Percentiles rank a stretch among this genome's conserved stretches.
These are phyloP conservation scores for Alternaria dauci DNA, from an alignment of 2,329 filamentous ascomycete species.

Conservation along the genomic window DNA sequence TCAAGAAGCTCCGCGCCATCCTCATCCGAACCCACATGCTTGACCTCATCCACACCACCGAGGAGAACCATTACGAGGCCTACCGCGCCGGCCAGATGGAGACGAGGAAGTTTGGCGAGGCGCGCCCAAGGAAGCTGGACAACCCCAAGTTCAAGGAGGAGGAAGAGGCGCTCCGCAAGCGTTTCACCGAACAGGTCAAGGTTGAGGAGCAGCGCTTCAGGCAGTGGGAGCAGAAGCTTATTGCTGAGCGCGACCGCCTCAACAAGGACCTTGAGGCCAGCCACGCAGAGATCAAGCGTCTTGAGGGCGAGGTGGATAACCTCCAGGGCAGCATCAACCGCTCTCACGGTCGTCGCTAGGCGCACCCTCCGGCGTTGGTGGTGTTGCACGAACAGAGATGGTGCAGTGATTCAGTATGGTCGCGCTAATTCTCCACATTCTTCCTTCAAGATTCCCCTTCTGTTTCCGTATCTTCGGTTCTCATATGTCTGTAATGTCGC, in stretches of 20 bases:
- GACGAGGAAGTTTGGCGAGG: slow-evolving; percentile 98
- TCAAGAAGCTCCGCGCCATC: slow-evolving; percentile 99
- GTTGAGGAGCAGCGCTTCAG: slow-evolving; percentile 99
- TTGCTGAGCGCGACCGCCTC: slow-evolving; percentile 95
- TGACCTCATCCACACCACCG: slow-evolving; percentile 98
- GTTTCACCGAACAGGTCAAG: slow-evolving; percentile 99
- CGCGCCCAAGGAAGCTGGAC: slow-evolving; percentile 94
- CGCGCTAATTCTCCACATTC: slow-evolving; percentile 26
- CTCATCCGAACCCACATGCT: slow-evolving; percentile 99
- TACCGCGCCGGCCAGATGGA: slow-evolving; percentile 99
- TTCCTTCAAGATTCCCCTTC: slow-evolving; percentile 53
- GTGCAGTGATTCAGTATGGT: slow-evolving; percentile 13
- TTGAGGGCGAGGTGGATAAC: slow-evolving; percentile 90
- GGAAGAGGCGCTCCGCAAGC: slow-evolving; percentile 96
- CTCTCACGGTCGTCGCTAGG: slow-evolving; percentile 89
- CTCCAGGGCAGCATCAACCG: slow-evolving; percentile 91
- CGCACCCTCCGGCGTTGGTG: slow-evolving; percentile 6
- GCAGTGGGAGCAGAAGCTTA: slow-evolving; percentile 99
- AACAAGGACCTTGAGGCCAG: slow-evolving; percentile 99
- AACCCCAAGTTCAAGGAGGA: slow-evolving; percentile 99
- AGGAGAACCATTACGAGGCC: slow-evolving; percentile 98
- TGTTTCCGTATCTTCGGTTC: slow-evolving; percentile 36
- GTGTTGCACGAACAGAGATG: slow-evolving; percentile 20
- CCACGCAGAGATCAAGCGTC: slow-evolving; percentile 87
- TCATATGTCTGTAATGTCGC: slow-evolving; percentile 55